Conservation (phyloP, 352 stramenopile genomes). For the Pythium sp. region DNA sequence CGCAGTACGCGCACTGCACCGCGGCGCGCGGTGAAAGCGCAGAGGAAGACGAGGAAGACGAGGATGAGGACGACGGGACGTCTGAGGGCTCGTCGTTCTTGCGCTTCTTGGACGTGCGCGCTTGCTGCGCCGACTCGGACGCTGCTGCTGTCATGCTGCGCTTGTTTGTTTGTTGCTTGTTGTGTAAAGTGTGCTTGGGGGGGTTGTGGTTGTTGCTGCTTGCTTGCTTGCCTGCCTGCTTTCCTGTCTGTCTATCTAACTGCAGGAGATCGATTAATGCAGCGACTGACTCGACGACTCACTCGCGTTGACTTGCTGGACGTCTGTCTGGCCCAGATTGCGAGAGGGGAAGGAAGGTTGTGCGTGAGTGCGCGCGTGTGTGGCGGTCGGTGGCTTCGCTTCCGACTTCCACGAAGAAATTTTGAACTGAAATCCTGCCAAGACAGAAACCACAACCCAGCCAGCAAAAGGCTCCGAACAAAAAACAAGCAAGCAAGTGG, state of each 20-base stretch:
- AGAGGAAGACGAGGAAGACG: slow-evolving; percentile 6
- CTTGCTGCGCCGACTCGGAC: not conserved
- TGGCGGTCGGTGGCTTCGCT: slow-evolving; percentile 16
- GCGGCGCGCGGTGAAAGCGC: slow-evolving; percentile 9
- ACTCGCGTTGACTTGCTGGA: not conserved
- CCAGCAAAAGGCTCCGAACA: not conserved
- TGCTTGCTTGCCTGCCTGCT: not conserved
- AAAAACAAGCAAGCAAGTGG: not conserved
- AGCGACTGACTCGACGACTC: not conserved
- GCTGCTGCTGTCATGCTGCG: slow-evolving; percentile 4
- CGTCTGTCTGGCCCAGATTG: not conserved
- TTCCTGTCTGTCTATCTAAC: not conserved
- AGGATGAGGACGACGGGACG: slow-evolving; percentile 13
- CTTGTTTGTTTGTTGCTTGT: not conserved
- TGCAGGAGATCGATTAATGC: not conserved
- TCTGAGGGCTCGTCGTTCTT: slow-evolving; percentile 32
- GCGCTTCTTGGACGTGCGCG: slow-evolving; percentile 47
- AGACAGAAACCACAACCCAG: slow-evolving; percentile 2
- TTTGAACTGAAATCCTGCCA: slow-evolving; percentile 51
- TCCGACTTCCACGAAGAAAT: slow-evolving; percentile 35
- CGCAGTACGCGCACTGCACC: slow-evolving; percentile 38
- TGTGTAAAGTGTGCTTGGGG: not conserved
- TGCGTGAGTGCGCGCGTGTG: not conserved
- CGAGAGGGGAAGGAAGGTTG: not conserved
- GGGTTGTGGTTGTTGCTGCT: slow-evolving; percentile 10